Evolutionary conservation across 805 yeast genomes (phyloP).

Genomic region (Candida chilensis): DNA sequence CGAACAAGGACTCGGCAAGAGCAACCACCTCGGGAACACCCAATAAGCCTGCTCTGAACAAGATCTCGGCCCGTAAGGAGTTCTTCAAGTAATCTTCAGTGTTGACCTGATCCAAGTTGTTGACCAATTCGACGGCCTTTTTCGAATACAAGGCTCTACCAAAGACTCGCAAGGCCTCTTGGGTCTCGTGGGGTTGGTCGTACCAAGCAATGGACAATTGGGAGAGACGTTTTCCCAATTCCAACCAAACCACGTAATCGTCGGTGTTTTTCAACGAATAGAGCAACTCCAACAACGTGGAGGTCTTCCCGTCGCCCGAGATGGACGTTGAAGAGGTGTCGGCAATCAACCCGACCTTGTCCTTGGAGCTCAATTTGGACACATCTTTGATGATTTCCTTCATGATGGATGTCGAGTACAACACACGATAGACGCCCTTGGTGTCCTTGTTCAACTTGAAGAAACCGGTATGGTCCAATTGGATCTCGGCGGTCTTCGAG

Average conservation of each 20-base stretch:
- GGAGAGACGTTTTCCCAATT: conserved; percentile 31
- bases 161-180: conserved; percentile 18
- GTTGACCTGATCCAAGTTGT: conserved; percentile 7
- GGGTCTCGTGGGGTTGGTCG: conserved; percentile 15
- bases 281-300: conserved; percentile 34
- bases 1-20: conserved; percentile 20
- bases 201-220: conserved; percentile 25
- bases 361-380: conserved; percentile 28
- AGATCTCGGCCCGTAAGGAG: conserved; percentile 26
- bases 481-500: conserved; percentile 6
- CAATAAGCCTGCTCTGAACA: conserved; percentile 27
- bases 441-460: conserved; percentile 42
- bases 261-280: conserved; percentile 20
- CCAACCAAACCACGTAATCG: conserved; percentile 46
- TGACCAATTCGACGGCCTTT: conserved; percentile 16
- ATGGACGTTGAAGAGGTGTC: conserved; percentile 41
- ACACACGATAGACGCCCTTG: conserved; percentile 44
- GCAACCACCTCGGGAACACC: conserved; percentile 25
- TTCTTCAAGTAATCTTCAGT: conserved; percentile 15
- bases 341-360: conserved; percentile 45
- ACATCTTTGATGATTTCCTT: conserved; percentile 28
- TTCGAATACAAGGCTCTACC: conserved; percentile 17
- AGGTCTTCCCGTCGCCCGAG: conserved; percentile 31
- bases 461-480: conserved; percentile 9
- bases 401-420: conserved; percentile 34